A percentile compares a stretch with the other conserved stretches of the same genome.
Evolutionary conservation across 2,329 filamentous ascomycete genomes (phyloP).

Genomic region (Escovopsis sp.): DNA sequence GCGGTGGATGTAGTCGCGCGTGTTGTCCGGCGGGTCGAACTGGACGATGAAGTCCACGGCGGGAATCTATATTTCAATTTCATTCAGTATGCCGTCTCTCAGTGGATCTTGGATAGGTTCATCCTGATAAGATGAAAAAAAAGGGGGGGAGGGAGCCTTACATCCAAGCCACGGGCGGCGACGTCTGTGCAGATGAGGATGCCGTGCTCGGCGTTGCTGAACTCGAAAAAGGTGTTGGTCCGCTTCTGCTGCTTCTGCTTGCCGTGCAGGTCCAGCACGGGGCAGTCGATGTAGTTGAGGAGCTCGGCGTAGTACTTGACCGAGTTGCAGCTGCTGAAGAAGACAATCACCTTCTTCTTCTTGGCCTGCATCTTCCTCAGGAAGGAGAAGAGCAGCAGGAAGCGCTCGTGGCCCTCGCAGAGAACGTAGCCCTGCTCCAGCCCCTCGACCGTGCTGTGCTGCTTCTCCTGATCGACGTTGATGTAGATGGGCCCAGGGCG

Average conservation of each 20-base stretch:
- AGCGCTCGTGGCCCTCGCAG: conserved; percentile 86
- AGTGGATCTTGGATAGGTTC: too few relatives aligned
- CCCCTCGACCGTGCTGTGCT: conserved; percentile 83
- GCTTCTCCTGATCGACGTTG: conserved; percentile 83
- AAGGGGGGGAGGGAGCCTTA: conserved; percentile 22
- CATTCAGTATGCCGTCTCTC: not conserved
- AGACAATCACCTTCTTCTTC: conserved; percentile 96
- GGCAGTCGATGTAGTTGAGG: conserved; percentile 93
- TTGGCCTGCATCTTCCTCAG: conserved; percentile 62
- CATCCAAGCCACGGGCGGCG: conserved; percentile 82
- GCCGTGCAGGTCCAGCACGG: conserved; percentile 72
- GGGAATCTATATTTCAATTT: conserved; percentile 46
- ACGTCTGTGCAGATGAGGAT: conserved; percentile 95
- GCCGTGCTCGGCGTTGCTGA: conserved; percentile 60
- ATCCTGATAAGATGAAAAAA: too few relatives aligned
- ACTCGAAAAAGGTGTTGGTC: conserved; percentile 98
- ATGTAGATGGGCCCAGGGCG: conserved; percentile 87
- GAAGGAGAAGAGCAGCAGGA: conserved; percentile 87
- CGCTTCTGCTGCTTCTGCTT: conserved; percentile 98
- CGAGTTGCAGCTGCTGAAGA: conserved; percentile 82
- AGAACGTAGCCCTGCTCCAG: conserved; percentile 93
- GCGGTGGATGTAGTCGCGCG: conserved; percentile 84
- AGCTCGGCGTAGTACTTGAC: conserved; percentile 94
- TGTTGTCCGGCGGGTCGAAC: conserved; percentile 87
- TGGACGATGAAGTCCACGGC: conserved; percentile 94